Percentiles rank a stretch among this genome's conserved stretches.
phyloP scores from a whole-genome alignment of 768 basidiomycete genomes.

The Daedaleopsis sinensis region DNA sequence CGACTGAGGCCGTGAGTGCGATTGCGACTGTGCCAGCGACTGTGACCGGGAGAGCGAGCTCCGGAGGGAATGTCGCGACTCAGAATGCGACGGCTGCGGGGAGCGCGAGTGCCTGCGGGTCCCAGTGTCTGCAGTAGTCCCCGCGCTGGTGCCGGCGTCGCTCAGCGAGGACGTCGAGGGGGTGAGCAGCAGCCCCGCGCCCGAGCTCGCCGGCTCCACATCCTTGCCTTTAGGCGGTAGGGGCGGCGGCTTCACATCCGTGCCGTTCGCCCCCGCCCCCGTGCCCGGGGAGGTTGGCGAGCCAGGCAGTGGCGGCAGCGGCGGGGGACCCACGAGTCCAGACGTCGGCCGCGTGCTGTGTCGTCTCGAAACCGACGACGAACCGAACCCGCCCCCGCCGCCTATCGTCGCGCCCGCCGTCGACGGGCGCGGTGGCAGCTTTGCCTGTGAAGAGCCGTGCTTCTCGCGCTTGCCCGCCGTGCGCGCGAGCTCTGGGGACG shows the following conservation, averaged over 20 bases:
- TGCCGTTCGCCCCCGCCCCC: slow-evolving; percentile 7
- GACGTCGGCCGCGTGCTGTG: slow-evolving; percentile 12
- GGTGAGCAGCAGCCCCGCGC: background rate
- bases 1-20: background rate
- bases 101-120: background rate
- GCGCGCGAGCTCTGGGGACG: slow-evolving; percentile 21
- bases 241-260: background rate
- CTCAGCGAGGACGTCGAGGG: background rate
- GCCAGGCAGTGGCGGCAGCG: slow-evolving; percentile 24
- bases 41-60: background rate
- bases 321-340: slow-evolving; percentile 9
- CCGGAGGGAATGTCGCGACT: background rate
- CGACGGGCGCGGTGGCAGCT: slow-evolving; percentile 37
- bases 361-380: slow-evolving; percentile 1
- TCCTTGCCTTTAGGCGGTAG: background rate
- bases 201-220: background rate
- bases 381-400: background rate
- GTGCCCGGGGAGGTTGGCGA: slow-evolving; percentile 18
- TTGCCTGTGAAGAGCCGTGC: slow-evolving; percentile 11
- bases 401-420: slow-evolving; percentile 39
- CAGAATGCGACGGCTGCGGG: background rate
- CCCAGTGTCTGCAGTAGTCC: no score
- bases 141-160: background rate
- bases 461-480: slow-evolving; percentile 11
- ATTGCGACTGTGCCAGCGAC: background rate